These are phyloP conservation scores for Boehmeria nivea DNA, from an alignment of 306 rosid genomes.

Conservation along the genomic window DNA sequence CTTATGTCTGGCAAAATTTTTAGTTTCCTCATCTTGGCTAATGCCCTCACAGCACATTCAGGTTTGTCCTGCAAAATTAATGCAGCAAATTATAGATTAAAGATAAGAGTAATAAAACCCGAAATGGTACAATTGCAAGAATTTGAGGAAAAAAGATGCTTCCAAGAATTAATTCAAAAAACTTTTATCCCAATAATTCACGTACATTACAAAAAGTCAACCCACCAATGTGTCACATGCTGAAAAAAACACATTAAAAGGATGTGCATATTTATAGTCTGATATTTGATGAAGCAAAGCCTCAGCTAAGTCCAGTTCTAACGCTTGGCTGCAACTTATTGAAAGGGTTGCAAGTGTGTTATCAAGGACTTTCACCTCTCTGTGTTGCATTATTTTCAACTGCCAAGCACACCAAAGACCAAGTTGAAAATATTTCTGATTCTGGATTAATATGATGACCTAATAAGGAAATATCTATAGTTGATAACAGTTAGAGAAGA, in stretches of 20 bases:
- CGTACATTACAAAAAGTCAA: conserved; percentile 10
- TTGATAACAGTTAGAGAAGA: too few species aligned
- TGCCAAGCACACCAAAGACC: conserved; percentile 30
- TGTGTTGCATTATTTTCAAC: conserved; percentile 61
- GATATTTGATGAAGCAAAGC: conserved; percentile 56
- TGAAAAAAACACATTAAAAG: conserved; percentile 55
- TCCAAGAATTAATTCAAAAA: too few species aligned
- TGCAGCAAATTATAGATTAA: conserved; percentile 17
- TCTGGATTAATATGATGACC: neutral
- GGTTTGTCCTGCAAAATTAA: conserved; percentile 62
- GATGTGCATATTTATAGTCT: conserved; percentile 29
- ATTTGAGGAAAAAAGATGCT: conserved; percentile 7
- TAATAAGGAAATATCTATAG: too few species aligned
- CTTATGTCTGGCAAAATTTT: conserved; percentile 53
- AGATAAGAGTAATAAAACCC: conserved; percentile 16
- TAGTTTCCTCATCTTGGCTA: conserved; percentile 65
- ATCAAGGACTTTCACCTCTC: conserved; percentile 55
- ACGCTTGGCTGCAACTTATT: conserved; percentile 47
- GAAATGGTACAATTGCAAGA: neutral
- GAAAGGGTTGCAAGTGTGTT: conserved; percentile 67
- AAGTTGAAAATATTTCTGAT: conserved; percentile 1
- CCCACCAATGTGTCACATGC: conserved; percentile 73
- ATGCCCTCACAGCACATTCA: conserved; percentile 61
- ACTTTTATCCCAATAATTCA: conserved; percentile 7
- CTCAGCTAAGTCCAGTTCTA: conserved; percentile 69